These are phyloP conservation scores for Plectosphaerella cucumerina DNA, from an alignment of 2,329 filamentous ascomycete genomes.

Conservation along the genomic window DNA sequence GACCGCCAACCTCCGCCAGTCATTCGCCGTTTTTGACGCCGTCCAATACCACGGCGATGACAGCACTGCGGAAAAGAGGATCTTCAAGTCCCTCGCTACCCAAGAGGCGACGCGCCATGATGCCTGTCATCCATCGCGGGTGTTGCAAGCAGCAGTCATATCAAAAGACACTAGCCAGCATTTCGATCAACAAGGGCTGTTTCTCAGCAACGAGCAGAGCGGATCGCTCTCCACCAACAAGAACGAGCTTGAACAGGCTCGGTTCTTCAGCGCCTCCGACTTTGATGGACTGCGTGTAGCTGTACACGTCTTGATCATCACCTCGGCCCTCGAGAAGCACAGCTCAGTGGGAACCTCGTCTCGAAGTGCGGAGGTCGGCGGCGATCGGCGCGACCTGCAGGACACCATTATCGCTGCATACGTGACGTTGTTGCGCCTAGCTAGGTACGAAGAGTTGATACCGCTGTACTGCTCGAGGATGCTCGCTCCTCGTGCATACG, in stretches of 20 bases:
- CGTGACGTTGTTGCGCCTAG: slow-evolving; percentile 71
- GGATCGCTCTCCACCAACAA: neutral
- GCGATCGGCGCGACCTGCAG: slow-evolving; percentile 42
- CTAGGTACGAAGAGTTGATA: slow-evolving; percentile 71
- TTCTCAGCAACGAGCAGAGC: slow-evolving; percentile 34
- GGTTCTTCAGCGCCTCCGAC: slow-evolving; percentile 9
- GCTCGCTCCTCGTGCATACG: slow-evolving; percentile 57
- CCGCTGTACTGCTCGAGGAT: slow-evolving; percentile 86
- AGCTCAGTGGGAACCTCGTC: slow-evolving; percentile 25
- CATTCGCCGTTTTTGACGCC: slow-evolving; percentile 61
- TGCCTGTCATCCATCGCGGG: slow-evolving; percentile 63
- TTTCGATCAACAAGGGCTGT: slow-evolving; percentile 55
- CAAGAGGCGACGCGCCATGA: slow-evolving; percentile 53
- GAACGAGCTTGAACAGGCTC: neutral
- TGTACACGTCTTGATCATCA: slow-evolving; percentile 61
- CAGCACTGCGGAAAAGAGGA: slow-evolving; percentile 45
- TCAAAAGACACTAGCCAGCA: slow-evolving; percentile 56
- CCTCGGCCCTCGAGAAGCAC: slow-evolving; percentile 62
- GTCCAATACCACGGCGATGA: slow-evolving; percentile 57
- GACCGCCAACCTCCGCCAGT: slow-evolving; percentile 49
- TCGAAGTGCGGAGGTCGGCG: slow-evolving; percentile 28
- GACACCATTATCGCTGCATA: slow-evolving; percentile 81
- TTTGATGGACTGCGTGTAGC: slow-evolving; percentile 62
- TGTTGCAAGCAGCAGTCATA: slow-evolving; percentile 72
- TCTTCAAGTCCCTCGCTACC: slow-evolving; percentile 58